phyloP scores from a whole-genome alignment of 805 yeast species.

The Osmozyma mogii region DNA sequence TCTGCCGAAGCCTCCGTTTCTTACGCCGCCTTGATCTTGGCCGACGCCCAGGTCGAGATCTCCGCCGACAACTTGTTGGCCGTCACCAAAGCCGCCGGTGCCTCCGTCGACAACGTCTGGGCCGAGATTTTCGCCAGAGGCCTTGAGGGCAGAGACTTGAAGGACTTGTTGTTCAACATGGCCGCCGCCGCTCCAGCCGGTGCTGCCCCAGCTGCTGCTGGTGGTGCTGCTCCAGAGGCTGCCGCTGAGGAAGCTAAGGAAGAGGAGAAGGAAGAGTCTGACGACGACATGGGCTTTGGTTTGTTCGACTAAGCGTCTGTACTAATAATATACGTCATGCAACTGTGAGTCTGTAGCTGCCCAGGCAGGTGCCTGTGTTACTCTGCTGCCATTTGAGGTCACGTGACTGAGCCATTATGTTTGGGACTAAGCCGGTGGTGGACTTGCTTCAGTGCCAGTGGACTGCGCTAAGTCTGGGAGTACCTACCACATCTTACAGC shows the following conservation, averaged over 20 bases:
- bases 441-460: too few relatives aligned
- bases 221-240: constrained; percentile 28
- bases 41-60: constrained; percentile 94
- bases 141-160: constrained; percentile 73
- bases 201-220: constrained; percentile 25
- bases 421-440: too few relatives aligned
- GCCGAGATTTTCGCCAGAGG: constrained; percentile 87
- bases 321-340: too few relatives aligned
- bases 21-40: constrained; percentile 97
- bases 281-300: constrained; percentile 24
- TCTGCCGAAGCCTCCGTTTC: constrained; percentile 89
- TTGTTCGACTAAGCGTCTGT: constrained; percentile 20
- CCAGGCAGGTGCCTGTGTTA: too few relatives aligned
- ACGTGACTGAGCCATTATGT: too few relatives aligned
- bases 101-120: constrained; percentile 75
- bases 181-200: constrained; percentile 43
- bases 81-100: constrained; percentile 75
- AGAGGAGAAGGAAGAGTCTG: constrained; percentile 15
- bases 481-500: too few relatives aligned
- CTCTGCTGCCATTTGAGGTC: too few relatives aligned
- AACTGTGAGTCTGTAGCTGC: too few relatives aligned
- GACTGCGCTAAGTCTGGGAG: too few relatives aligned
- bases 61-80: constrained; percentile 77
- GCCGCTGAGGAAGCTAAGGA: constrained; percentile 41
- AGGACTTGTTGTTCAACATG: constrained; percentile 57